These are phyloP conservation scores for Arctium minus DNA, from an alignment of 129 eudicot species.

Conservation along the genomic window DNA sequence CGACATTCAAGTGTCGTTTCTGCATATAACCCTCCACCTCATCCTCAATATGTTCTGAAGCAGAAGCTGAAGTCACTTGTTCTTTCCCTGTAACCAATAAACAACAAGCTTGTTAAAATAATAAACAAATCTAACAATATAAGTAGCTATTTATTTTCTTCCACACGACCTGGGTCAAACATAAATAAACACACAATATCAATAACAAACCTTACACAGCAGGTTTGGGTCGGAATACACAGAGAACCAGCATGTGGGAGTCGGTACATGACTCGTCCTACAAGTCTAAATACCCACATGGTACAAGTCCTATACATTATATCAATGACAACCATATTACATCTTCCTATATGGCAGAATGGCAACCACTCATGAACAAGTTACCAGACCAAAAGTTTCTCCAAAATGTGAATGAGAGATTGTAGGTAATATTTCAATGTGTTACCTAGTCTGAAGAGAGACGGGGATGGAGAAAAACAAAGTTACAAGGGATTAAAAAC, in stretches of 20 bases:
- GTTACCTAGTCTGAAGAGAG: not conserved
- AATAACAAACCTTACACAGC: constrained; percentile 20
- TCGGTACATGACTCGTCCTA: not conserved
- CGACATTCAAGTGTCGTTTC: constrained; percentile 76
- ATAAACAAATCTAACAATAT: not conserved
- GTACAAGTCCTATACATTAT: not conserved
- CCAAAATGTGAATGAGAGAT: not conserved
- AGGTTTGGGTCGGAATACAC: not conserved
- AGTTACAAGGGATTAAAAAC: not conserved
- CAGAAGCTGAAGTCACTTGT: constrained; percentile 21
- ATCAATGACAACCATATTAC: not conserved
- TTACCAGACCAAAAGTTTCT: not conserved
- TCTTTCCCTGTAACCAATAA: constrained; percentile 22
- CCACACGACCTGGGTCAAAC: not conserved
- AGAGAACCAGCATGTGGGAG: not conserved
- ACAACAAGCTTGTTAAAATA: constrained; percentile 5
- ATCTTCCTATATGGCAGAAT: not conserved
- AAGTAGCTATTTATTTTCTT: not conserved
- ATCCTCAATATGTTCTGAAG: constrained; percentile 33
- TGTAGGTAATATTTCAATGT: not conserved
- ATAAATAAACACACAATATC: not conserved
- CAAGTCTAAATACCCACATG: not conserved
- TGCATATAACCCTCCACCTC: constrained; percentile 26
- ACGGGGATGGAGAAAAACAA: not conserved
- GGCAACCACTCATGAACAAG: not conserved